A percentile compares a stretch with the other conserved stretches of the same genome.
phyloP scores from a whole-genome alignment of 1,139 yeast genomes.

The Yamadazyma aaseri region DNA sequence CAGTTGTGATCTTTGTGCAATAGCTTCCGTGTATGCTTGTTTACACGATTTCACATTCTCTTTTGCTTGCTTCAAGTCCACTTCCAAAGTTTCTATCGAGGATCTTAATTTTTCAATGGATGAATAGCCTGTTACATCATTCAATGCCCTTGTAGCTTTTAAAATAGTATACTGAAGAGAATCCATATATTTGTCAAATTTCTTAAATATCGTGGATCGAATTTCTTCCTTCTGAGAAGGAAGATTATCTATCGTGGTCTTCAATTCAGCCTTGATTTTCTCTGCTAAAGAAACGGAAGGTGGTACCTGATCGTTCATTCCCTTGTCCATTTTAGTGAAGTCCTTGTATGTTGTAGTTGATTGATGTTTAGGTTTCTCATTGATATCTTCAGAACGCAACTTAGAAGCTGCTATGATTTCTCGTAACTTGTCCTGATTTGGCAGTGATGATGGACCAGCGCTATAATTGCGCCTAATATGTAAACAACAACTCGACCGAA shows the following conservation, averaged over 20 bases:
- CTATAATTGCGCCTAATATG: too few species aligned
- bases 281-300: too few species aligned
- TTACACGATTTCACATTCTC: conserved; percentile 51
- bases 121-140: conserved; percentile 91
- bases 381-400: conserved; percentile 16
- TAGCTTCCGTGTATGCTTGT: conserved; percentile 57
- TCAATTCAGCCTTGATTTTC: conserved; percentile 6
- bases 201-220: conserved; percentile 20
- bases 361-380: too few species aligned
- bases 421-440: conserved; percentile 12
- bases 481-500: too few species aligned
- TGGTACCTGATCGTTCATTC: too few species aligned
- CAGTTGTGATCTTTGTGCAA: conserved; percentile 62
- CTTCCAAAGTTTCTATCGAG: conserved; percentile 53
- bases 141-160: conserved; percentile 71
- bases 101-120: conserved; percentile 71
- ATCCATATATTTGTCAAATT: conserved; percentile 54
- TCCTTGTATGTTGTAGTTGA: too few species aligned
- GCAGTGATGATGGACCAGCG: too few species aligned
- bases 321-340: too few species aligned
- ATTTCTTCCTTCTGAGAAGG: conserved; percentile 33
- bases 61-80: conserved; percentile 50
- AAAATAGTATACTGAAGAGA: conserved; percentile 64
- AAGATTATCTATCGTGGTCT: conserved; percentile 16
- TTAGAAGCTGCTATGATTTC: conserved; percentile 20